Conservation (phyloP, 306 rosid genomes). For the Spatholobus suberectus region DNA sequence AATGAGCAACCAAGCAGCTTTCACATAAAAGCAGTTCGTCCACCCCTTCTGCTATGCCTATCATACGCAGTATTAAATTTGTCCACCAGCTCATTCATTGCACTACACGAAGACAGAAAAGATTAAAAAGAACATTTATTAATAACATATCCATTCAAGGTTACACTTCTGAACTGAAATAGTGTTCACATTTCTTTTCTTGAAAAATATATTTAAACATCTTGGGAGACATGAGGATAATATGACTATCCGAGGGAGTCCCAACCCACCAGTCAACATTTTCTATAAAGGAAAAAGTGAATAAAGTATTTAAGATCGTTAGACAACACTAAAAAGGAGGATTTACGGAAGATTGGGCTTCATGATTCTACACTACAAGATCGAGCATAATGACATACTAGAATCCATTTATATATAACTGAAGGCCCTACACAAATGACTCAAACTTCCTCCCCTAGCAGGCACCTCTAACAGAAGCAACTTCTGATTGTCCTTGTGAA, state of each 20-base stretch:
- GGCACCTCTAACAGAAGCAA: background rate
- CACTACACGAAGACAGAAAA: constrained; percentile 40
- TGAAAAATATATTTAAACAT: background rate
- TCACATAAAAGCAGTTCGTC: constrained; percentile 89
- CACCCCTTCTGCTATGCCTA: constrained; percentile 93
- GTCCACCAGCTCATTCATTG: constrained; percentile 75
- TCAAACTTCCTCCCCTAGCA: constrained; percentile 1
- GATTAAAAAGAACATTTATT: background rate
- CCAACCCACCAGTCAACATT: background rate
- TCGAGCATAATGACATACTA: background rate
- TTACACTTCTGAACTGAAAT: constrained; percentile 13
- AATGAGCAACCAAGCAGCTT: constrained; percentile 26
- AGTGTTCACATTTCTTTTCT: background rate
- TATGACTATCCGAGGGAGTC: background rate
- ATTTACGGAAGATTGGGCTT: background rate
- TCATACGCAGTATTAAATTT: constrained; percentile 90
- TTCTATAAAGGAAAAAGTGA: background rate
- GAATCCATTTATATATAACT: constrained; percentile 6
- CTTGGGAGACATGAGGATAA: background rate
- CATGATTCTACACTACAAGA: constrained; percentile 1
- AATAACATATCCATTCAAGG: constrained; percentile 20
- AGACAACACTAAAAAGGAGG: background rate
- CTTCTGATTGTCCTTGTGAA: background rate
- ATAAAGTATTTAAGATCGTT: background rate
- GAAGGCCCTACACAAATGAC: background rate